Evolutionary conservation across 2,329 filamentous ascomycete species (phyloP).

Genomic region (Venturia effusa): DNA sequence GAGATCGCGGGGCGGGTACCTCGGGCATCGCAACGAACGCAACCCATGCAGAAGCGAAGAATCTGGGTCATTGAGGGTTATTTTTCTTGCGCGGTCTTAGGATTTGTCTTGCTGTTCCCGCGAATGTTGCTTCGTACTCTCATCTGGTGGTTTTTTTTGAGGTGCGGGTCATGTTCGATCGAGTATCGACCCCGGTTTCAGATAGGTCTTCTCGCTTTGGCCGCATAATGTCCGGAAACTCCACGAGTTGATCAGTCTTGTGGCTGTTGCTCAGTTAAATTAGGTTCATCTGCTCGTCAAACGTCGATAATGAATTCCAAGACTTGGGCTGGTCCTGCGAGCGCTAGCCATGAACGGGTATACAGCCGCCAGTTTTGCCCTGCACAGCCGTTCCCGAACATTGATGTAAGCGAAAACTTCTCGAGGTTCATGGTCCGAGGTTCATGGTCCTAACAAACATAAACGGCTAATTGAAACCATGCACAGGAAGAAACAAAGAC

Average conservation of each 20-base stretch:
- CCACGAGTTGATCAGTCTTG: background rate
- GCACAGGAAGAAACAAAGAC: background rate
- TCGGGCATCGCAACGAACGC: background rate
- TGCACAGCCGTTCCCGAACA: background rate
- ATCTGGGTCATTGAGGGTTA: background rate
- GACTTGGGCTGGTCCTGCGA: background rate
- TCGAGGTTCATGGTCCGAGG: background rate
- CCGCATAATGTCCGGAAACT: background rate
- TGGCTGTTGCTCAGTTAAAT: background rate
- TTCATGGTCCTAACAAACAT: background rate
- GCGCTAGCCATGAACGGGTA: background rate
- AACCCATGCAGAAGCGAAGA: background rate
- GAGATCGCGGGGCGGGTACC: background rate
- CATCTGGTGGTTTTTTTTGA: background rate
- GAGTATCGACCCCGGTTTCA: conserved; percentile 5
- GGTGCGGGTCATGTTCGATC: background rate
- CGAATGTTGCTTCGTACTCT: background rate
- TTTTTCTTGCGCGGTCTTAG: background rate
- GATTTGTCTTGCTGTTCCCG: background rate
- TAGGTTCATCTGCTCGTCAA: background rate
- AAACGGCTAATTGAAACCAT: background rate
- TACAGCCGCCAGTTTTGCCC: background rate
- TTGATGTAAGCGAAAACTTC: background rate
- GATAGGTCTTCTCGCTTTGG: background rate
- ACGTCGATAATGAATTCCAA: background rate